These are phyloP conservation scores for Moesziomyces sp. DNA, from an alignment of 1,284 basidiomycete genomes.

Conservation along the genomic window DNA sequence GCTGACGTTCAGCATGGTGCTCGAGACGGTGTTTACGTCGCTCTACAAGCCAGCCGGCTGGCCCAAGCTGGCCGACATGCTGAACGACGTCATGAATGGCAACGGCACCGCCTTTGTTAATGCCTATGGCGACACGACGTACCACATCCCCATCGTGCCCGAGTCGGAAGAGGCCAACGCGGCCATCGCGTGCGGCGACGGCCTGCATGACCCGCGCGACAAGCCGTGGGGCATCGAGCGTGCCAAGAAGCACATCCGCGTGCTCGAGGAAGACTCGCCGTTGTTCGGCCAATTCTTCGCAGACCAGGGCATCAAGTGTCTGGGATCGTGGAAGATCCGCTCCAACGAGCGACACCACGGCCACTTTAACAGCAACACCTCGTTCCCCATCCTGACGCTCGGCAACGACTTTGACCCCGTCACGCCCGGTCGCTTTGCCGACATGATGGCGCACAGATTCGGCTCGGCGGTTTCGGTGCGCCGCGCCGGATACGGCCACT, in stretches of 20 bases:
- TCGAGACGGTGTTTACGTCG: constrained; percentile 28
- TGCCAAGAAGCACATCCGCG: constrained; percentile 25
- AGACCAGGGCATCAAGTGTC: constrained; percentile 24
- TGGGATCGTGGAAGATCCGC: constrained; percentile 41
- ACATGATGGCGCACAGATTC: constrained; percentile 45
- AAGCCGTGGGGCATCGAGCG: constrained; percentile 32
- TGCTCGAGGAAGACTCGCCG: constrained; percentile 34
- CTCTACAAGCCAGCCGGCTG: constrained; percentile 47
- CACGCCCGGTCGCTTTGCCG: constrained; percentile 44
- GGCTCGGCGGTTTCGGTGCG: constrained; percentile 38
- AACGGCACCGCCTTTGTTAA: constrained; percentile 40
- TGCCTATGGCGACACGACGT: constrained; percentile 34
- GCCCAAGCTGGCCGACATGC: constrained; percentile 35
- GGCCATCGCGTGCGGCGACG: constrained; percentile 48
- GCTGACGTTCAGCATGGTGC: constrained; percentile 43
- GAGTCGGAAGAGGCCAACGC: constrained; percentile 29
- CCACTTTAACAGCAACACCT: constrained; percentile 42
- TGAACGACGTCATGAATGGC: constrained; percentile 44
- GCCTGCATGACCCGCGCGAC: constrained; percentile 9
- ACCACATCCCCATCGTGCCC: constrained; percentile 22
- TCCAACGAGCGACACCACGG: constrained; percentile 48
- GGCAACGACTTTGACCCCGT: constrained; percentile 58
- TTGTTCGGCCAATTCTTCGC: constrained; percentile 48
- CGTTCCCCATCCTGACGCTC: constrained; percentile 46
- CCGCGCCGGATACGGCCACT: constrained; percentile 49